Base-by-base conservation (phyloP, 257 asterid genomes). In the Ajuga chamaepitys region DNA sequence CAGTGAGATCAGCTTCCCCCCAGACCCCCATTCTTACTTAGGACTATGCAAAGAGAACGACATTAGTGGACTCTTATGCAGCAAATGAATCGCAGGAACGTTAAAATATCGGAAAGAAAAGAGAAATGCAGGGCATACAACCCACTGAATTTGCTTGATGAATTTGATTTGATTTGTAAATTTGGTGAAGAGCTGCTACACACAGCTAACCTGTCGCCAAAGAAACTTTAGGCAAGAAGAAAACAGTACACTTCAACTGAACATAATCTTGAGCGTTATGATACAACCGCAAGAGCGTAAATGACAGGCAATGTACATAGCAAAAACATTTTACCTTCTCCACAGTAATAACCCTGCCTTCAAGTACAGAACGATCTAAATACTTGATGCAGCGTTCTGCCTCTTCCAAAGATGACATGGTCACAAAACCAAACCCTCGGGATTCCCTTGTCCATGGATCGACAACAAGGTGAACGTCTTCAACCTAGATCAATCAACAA, bases 121-220 rank as follows among this genome's bases (percentile, higher is more conserved):
- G 83, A 78, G 86, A 80, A 78, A 88, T 83, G 85, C 84, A 82
- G 95, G 94, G 95, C 84, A 91, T 79, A 88, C 97, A 87, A 92
- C 98, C 97, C 97, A 77, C 83, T 60, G 87, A 70, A 82, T 82
- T 84, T 86, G 89, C 94, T 85, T 74, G 86, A 55, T 74, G 82
- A 26, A 78, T 78, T 85, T 84, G 89, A 72, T 82, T 80, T 71
- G 84, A 81, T 86, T 84, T 78, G 90, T 86, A 86, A 86, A 62
- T 85, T 92, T 82, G 95, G 70, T 66, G 98, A 87, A 82, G 98
- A 86, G 97, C 97, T 92, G 93, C 97, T 85, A 81, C 97, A 85
- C 83, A 86, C 95, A 86, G 96, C 91, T 77, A 74, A 74, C 95
- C 95, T 89, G 95, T 78, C 79, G 79, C 70, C 87, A 81, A 81